These are phyloP conservation scores for Blastobotrys muscicola DNA, from an alignment of 805 yeast genomes.

Conservation along the genomic window DNA sequence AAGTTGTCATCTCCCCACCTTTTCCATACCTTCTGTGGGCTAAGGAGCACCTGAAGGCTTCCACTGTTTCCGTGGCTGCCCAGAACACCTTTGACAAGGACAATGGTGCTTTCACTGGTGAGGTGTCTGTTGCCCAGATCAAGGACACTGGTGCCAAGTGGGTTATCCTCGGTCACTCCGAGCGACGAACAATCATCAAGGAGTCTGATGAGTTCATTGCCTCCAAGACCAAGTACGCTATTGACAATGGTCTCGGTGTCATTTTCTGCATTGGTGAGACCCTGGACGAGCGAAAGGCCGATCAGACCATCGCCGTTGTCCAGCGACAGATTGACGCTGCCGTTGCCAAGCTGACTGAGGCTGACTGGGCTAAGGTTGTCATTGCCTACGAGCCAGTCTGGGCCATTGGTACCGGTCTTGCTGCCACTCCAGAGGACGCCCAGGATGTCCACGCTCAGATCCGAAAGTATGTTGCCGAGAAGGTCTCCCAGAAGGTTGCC, in stretches of 20 bases:
- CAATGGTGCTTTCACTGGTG: conserved; percentile 98
- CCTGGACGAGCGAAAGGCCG: conserved; percentile 86
- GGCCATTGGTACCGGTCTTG: conserved; percentile 99
- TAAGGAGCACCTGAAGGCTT: conserved; percentile 51
- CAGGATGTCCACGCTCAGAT: conserved; percentile 87
- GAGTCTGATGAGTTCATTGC: conserved; percentile 90
- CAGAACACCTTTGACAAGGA: conserved; percentile 85
- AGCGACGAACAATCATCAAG: conserved; percentile 89
- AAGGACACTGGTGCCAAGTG: conserved; percentile 88
- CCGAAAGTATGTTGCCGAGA: conserved; percentile 70
- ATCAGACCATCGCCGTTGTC: conserved; percentile 76
- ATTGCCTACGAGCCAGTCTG: conserved; percentile 99
- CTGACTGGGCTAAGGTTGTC: conserved; percentile 87
- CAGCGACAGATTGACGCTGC: conserved; percentile 88
- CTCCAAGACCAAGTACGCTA: conserved; percentile 86
- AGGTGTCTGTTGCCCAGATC: conserved; percentile 77
- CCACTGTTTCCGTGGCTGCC: conserved; percentile 73
- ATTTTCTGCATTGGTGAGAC: conserved; percentile 98
- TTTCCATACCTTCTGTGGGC: conserved; percentile 83
- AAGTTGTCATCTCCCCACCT: conserved; percentile 95
- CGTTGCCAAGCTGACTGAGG: conserved; percentile 48
- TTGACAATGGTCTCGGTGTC: conserved; percentile 81
- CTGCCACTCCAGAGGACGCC: conserved; percentile 98
- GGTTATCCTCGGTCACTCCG: conserved; percentile 97
- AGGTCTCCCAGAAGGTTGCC: conserved; percentile 73